Conservation (phyloP, 805 yeast species). For the Cyberlindnera mycetangii region DNA sequence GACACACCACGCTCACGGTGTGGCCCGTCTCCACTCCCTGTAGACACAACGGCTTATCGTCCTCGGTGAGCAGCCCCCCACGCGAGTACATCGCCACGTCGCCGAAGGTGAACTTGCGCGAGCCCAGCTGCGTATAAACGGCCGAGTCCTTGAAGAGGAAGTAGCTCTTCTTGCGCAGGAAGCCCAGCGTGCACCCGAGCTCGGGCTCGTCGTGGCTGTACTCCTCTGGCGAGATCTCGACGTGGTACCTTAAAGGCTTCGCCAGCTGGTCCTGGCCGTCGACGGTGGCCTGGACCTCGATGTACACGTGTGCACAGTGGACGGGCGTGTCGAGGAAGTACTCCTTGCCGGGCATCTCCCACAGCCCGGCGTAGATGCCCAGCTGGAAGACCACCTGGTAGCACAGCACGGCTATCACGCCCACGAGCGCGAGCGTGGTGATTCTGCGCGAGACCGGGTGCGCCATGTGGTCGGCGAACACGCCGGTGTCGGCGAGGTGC, state of each 20-base stretch:
- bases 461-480: conserved; percentile 24
- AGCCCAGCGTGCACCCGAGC: conserved; percentile 64
- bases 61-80: conserved; percentile 33
- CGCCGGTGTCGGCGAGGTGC: conserved; percentile 3
- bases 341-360: conserved; percentile 56
- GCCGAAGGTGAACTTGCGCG: conserved; percentile 25
- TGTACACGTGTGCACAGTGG: conserved; percentile 72
- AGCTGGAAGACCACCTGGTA: conserved; percentile 42
- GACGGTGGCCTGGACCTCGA: conserved; percentile 18
- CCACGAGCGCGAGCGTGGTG: conserved; percentile 23
- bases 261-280: conserved; percentile 21
- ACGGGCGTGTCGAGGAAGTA: conserved; percentile 70
- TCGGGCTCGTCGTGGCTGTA: conserved; percentile 58
- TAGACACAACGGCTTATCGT: conserved; percentile 47
- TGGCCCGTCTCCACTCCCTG: conserved; percentile 54
- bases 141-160: conserved; percentile 48
- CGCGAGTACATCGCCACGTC: conserved; percentile 37
- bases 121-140: conserved; percentile 27
- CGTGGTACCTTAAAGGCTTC: conserved; percentile 53
- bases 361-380: conserved; percentile 39
- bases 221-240: conserved; percentile 82
- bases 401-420: conserved; percentile 20
- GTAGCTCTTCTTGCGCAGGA: conserved; percentile 56
- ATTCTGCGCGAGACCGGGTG: conserved; percentile 24
- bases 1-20: conserved; percentile 33